Conservation (phyloP, 331 rosid genomes). For the Malus hybrid region DNA sequence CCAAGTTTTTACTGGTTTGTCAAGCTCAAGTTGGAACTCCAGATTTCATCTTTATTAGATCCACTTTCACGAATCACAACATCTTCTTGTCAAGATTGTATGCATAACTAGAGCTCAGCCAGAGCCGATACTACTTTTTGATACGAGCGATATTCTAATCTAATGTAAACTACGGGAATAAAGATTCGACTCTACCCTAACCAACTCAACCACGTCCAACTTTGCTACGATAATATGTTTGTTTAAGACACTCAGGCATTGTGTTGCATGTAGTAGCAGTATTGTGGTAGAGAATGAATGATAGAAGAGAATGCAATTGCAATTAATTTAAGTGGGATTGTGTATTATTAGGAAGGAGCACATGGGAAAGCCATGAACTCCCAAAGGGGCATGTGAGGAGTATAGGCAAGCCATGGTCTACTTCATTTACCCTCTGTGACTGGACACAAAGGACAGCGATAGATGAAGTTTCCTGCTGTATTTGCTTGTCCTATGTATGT, state of each 20-base stretch:
- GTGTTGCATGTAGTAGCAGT: not conserved
- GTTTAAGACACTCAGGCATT: not conserved
- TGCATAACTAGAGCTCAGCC: not conserved
- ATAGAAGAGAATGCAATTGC: constrained; percentile 14
- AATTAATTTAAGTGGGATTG: constrained; percentile 10
- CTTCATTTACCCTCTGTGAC: constrained; percentile 6
- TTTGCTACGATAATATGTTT: too few species aligned
- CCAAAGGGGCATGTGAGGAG: constrained; percentile 33
- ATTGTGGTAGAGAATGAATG: constrained; percentile 11
- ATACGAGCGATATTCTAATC: not conserved
- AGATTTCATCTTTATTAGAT: not conserved
- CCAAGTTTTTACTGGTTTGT: constrained; percentile 10
- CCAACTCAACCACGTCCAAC: not conserved
- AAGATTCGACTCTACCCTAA: too few species aligned
- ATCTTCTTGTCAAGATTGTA: not conserved
- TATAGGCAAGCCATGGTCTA: constrained; percentile 20
- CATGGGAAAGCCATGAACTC: constrained; percentile 30
- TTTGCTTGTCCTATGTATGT: constrained; percentile 29
- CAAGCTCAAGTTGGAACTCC: constrained; percentile 11
- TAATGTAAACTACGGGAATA: too few species aligned
- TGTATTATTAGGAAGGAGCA: constrained; percentile 19
- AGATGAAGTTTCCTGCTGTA: constrained; percentile 39
- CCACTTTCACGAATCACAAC: not conserved
- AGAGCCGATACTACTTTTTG: too few species aligned
- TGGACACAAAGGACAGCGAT: constrained; percentile 37